phyloP scores from a whole-genome alignment of 163 green algal species.

The Coccomyxa subellipsoidea region DNA sequence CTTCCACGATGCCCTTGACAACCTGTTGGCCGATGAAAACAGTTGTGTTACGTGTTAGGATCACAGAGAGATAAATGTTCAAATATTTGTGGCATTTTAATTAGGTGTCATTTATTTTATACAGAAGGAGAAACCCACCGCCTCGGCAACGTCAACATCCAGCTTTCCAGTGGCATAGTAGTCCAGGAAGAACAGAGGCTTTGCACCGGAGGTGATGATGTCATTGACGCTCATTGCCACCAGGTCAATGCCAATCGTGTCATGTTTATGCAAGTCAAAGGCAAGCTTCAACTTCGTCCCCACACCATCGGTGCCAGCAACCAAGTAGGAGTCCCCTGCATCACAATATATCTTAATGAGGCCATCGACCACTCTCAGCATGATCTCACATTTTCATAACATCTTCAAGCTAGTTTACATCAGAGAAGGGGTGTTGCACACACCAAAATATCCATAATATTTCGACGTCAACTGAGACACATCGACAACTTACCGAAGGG shows the following conservation, averaged over 20 bases:
- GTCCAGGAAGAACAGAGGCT: conserved; percentile 98
- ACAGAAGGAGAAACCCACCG: conserved; percentile 54
- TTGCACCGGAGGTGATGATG: conserved; percentile 92
- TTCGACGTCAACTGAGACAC: no score
- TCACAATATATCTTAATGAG: neutral
- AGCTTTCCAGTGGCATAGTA: conserved; percentile 95
- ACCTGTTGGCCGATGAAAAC: no score
- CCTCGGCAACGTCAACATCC: conserved; percentile 92
- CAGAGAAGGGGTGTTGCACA: no score
- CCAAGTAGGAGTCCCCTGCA: conserved; percentile 89
- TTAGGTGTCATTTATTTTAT: no score
- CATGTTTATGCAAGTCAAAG: conserved; percentile 94
- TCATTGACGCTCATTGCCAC: conserved; percentile 98
- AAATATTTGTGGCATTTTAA: no score
- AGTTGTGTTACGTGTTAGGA: no score
- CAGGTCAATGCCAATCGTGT: conserved; percentile 97
- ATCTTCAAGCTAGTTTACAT: no score
- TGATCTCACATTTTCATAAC: no score
- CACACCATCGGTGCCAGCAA: conserved; percentile 96
- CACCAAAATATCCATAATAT: no score
- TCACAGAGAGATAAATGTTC: no score
- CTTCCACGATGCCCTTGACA: conserved; percentile 95
- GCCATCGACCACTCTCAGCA: no score
- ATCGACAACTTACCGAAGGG: conserved; percentile 84
- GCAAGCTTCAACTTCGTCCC: conserved; percentile 98